A percentile compares a stretch with the other conserved stretches of the same genome.
Conservation (phyloP, 2,329 filamentous ascomycete genomes). For the Pseudocercospora vitis region DNA sequence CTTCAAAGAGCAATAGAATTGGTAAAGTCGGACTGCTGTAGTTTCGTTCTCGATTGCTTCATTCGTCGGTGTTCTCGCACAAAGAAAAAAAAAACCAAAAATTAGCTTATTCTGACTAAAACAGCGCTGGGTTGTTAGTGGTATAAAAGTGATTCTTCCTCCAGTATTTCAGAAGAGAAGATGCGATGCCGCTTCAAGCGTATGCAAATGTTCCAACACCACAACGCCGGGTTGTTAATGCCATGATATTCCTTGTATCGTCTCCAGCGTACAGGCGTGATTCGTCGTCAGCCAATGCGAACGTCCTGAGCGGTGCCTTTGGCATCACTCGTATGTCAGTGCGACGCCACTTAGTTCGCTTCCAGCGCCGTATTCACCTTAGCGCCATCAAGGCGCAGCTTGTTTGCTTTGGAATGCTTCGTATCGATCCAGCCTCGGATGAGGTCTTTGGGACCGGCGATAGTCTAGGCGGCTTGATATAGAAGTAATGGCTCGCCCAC, state of each 20-base stretch:
- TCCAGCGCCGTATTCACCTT: constrained; percentile 1
- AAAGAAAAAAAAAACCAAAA: neutral
- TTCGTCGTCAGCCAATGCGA: neutral
- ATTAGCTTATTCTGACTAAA: constrained; percentile 9
- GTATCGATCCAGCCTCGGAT: neutral
- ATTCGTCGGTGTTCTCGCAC: too few relatives aligned
- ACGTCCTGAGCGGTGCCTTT: constrained; percentile 1
- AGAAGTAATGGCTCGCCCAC: constrained; percentile 92
- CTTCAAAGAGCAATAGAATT: too few relatives aligned
- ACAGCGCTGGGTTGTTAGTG: neutral
- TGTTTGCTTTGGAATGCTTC: constrained; percentile 4
- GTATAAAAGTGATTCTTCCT: neutral
- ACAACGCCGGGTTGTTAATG: constrained; percentile 12
- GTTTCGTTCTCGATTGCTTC: neutral
- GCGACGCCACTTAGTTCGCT: neutral
- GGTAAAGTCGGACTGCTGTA: too few relatives aligned
- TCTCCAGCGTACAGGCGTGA: constrained; percentile 7
- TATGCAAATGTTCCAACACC: constrained; percentile 3
- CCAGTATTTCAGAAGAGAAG: neutral
- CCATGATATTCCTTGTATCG: constrained; percentile 1
- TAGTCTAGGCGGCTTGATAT: constrained; percentile 58
- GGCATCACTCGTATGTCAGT: constrained; percentile 3
- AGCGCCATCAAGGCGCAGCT: constrained; percentile 15
- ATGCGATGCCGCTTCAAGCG: constrained; percentile 4
- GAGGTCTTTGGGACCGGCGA: constrained; percentile 1